Evolutionary conservation across 495 filamentous ascomycete genomes (phyloP).

Genomic region (Penicillium silybi): DNA sequence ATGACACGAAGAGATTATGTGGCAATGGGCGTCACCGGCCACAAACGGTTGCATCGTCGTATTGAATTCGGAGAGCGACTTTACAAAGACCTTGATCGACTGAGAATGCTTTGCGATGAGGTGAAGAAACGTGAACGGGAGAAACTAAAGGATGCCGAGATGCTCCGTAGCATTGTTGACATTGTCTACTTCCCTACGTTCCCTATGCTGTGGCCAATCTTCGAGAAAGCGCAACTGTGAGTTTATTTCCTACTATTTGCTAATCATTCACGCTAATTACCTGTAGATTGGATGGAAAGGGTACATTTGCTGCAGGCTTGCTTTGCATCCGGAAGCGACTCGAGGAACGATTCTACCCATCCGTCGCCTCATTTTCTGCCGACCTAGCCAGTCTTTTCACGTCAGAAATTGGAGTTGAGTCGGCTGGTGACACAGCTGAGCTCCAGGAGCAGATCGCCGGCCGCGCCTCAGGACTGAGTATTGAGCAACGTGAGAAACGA

Average conservation of each 20-base stretch:
- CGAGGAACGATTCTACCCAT: slow-evolving; percentile 68
- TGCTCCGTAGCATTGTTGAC: slow-evolving; percentile 74
- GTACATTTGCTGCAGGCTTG: slow-evolving; percentile 64
- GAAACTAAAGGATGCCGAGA: slow-evolving; percentile 71
- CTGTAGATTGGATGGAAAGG: slow-evolving; percentile 67
- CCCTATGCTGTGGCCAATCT: slow-evolving; percentile 70
- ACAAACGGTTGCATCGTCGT: slow-evolving; percentile 69
- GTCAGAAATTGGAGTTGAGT: slow-evolving; percentile 56
- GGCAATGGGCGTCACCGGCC: slow-evolving; percentile 81
- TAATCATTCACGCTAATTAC: slow-evolving; percentile 31
- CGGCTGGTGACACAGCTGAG: slow-evolving; percentile 49
- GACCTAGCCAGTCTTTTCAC: slow-evolving; percentile 71
- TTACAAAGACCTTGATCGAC: slow-evolving; percentile 67
- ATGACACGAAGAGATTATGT: slow-evolving; percentile 90
- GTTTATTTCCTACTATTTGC: slow-evolving; percentile 22
- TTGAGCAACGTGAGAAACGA: slow-evolving; percentile 62
- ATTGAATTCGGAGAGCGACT: slow-evolving; percentile 83
- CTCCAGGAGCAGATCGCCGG: slow-evolving; percentile 52
- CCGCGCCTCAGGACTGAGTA: slow-evolving; percentile 51
- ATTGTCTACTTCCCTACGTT: slow-evolving; percentile 85
- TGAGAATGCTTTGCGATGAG: slow-evolving; percentile 63
- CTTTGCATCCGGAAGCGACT: slow-evolving; percentile 59
- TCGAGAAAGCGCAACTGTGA: slow-evolving; percentile 75
- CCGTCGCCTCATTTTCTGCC: slow-evolving; percentile 65
- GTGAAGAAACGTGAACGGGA: slow-evolving; percentile 67